Evolutionary conservation across 2,329 filamentous ascomycete species (phyloP).

Genomic region (Monascus ruber): DNA sequence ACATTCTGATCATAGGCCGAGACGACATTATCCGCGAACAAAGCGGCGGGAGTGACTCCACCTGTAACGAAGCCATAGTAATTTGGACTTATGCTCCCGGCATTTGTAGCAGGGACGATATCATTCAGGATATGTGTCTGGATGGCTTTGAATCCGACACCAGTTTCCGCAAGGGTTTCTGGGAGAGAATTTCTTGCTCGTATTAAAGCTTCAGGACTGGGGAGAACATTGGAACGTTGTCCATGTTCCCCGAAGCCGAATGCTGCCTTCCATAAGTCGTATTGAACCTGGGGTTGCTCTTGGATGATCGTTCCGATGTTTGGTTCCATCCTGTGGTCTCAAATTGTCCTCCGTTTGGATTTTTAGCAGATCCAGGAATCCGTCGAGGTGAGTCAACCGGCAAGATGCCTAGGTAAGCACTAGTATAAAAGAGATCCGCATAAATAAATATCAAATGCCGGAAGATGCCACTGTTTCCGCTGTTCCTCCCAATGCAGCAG

Average conservation of each 20-base stretch:
- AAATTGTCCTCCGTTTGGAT: too few relatives aligned
- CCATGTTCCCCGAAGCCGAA: constrained; percentile 13
- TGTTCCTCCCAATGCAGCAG: too few relatives aligned
- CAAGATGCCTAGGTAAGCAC: too few relatives aligned
- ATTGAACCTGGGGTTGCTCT: constrained; percentile 11
- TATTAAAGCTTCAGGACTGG: constrained; percentile 15
- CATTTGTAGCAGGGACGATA: constrained; percentile 49
- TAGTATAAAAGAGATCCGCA: too few relatives aligned
- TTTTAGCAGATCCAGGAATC: too few relatives aligned
- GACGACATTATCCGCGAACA: constrained; percentile 75
- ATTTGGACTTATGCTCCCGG: constrained; percentile 50
- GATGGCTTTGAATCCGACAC: constrained; percentile 19
- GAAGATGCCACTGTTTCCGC: too few relatives aligned
- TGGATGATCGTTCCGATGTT: constrained; percentile 2
- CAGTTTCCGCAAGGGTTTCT: constrained; percentile 14
- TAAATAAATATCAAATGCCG: too few relatives aligned
- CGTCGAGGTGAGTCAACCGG: too few relatives aligned
- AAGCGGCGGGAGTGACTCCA: constrained; percentile 64
- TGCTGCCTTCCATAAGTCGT: constrained; percentile 19
- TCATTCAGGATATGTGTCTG: constrained; percentile 29
- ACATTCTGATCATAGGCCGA: constrained; percentile 73
- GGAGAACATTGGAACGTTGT: constrained; percentile 16
- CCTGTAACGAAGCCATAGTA: constrained; percentile 91
- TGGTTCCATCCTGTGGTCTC: constrained; percentile 5
- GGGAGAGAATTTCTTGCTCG: constrained; percentile 24